Evolutionary conservation across 371 early-diverging fungal genomes (phyloP).

Genomic region (Haplosporangium sp.): DNA sequence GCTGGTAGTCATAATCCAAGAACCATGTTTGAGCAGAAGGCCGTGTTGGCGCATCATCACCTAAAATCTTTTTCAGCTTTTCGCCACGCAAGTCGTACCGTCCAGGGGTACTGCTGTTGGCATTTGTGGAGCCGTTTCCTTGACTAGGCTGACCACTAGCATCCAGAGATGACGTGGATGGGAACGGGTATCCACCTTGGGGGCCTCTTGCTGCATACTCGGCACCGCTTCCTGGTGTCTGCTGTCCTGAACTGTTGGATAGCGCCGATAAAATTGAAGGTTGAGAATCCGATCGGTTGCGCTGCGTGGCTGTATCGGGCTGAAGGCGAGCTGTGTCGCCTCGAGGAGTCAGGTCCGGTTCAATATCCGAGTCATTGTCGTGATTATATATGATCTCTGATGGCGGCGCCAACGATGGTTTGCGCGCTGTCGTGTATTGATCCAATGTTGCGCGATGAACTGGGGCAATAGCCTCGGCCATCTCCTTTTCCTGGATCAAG

Average conservation of each 20-base stretch:
- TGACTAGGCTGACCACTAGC: background rate
- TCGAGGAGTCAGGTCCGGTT: conserved; percentile 25
- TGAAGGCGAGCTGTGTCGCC: background rate
- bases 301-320: background rate
- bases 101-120: conserved; percentile 30
- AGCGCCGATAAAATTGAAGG: conserved; percentile 4
- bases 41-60: conserved; percentile 35
- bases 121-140: conserved; percentile 2
- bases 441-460: conserved; percentile 4
- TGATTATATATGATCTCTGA: conserved; percentile 18
- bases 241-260: conserved; percentile 11
- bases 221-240: conserved; percentile 2
- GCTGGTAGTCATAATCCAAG: conserved; percentile 76
- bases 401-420: conserved; percentile 15
- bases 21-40: conserved; percentile 66
- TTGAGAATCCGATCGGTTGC: conserved; percentile 26
- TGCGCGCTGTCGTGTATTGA: conserved; percentile 8
- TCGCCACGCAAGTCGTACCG: conserved; percentile 36
- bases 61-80: conserved; percentile 35
- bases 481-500: conserved; percentile 55
- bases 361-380: conserved; percentile 45
- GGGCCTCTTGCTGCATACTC: conserved; percentile 1
- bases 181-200: conserved; percentile 18
- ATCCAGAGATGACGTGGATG: background rate
- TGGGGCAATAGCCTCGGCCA: conserved; percentile 21